Conservation (phyloP, 83 land plant species). For the Thuja plicata region DNA sequence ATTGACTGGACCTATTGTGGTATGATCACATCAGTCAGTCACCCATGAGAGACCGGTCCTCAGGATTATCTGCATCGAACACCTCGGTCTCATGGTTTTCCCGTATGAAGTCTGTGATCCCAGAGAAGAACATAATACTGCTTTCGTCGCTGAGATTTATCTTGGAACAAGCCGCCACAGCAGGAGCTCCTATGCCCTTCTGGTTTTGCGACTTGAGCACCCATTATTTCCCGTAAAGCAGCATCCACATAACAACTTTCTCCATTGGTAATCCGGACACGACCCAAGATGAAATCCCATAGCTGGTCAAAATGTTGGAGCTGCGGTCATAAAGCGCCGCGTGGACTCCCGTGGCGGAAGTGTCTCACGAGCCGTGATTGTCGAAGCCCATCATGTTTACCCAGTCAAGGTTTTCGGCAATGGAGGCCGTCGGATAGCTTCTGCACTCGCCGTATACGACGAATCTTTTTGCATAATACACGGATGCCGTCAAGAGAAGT, state of each 20-base stretch:
- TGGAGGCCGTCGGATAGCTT: constrained; percentile 38
- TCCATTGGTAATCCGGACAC: constrained; percentile 31
- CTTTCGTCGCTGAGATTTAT: too few relatives aligned
- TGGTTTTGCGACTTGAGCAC: constrained; percentile 5
- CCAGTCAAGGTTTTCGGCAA: constrained; percentile 42
- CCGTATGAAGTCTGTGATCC: too few relatives aligned
- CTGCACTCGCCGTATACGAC: not conserved
- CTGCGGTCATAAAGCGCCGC: constrained; percentile 6
- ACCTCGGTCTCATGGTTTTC: too few relatives aligned
- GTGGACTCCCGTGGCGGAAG: constrained; percentile 27
- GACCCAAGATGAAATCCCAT: constrained; percentile 40
- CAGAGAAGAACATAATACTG: too few relatives aligned
- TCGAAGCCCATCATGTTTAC: constrained; percentile 34
- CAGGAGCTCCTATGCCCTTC: too few relatives aligned
- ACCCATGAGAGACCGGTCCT: too few relatives aligned
- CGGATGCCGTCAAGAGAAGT: constrained; percentile 45
- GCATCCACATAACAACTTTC: constrained; percentile 47
- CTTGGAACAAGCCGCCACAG: too few relatives aligned
- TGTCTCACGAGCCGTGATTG: constrained; percentile 37
- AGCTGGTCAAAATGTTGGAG: constrained; percentile 20
- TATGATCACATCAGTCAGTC: too few relatives aligned
- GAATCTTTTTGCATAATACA: constrained; percentile 33
- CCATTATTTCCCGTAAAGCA: constrained; percentile 45
- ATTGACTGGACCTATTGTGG: too few relatives aligned
- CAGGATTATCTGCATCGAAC: too few relatives aligned